Percentiles rank a stretch among this genome's conserved stretches.
Conservation (phyloP, 1,139 yeast genomes). For the Taiozyma sp. region DNA sequence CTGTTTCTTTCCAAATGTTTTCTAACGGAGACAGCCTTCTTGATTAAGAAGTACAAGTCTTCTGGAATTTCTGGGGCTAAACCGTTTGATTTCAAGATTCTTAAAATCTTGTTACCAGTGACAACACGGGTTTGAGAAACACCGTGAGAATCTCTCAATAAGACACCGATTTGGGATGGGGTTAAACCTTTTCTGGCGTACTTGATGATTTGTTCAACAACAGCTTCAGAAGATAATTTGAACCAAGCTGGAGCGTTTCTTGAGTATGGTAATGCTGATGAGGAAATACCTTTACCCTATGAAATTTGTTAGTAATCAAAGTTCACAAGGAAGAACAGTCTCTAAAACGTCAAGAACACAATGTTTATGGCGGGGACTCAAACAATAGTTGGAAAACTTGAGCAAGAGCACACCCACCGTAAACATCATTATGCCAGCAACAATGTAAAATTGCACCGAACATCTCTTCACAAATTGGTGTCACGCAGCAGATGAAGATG, state of each 20-base stretch:
- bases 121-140: constrained; percentile 96
- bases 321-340: not conserved
- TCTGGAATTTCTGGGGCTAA: constrained; percentile 99
- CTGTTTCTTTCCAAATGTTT: constrained; percentile 99
- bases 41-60: constrained; percentile 97
- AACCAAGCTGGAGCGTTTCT: constrained; percentile 99
- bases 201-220: constrained; percentile 97
- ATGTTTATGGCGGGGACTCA: not conserved
- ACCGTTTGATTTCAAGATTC: constrained; percentile 99
- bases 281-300: constrained; percentile 98
- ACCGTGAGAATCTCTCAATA: constrained; percentile 99
- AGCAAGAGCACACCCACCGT: not conserved
- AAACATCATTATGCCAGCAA: not conserved
- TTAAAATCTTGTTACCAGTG: constrained; percentile 99
- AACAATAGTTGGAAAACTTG: not conserved
- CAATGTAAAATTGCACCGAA: constrained; percentile 9
- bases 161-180: constrained; percentile 99
- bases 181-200: constrained; percentile 99
- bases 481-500: constrained; percentile 19
- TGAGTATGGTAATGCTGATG: constrained; percentile 99
- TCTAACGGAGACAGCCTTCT: constrained; percentile 99
- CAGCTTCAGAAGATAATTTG: constrained; percentile 93
- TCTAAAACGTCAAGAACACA: not conserved
- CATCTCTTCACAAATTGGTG: constrained; percentile 23
- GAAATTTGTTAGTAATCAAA: constrained; percentile 30